Conservation (phyloP, 1,139 yeast species). For the Sugiyamaella xylanicola region DNA sequence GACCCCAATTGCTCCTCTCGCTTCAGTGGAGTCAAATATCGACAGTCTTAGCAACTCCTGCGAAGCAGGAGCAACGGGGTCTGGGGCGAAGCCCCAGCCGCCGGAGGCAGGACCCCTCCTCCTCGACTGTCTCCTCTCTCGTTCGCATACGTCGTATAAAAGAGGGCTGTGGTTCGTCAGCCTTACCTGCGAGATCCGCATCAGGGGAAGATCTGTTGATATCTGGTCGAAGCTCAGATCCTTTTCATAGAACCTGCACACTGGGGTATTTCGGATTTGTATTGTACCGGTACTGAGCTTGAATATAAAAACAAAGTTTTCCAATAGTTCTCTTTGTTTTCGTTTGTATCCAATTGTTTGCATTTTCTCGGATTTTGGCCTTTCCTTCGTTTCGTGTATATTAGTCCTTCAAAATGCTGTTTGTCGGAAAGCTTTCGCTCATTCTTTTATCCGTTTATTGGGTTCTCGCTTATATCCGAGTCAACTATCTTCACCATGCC, state of each 20-base stretch:
- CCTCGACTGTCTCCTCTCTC: not conserved
- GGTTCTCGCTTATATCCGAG: conserved; percentile 27
- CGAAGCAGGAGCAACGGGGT: not conserved
- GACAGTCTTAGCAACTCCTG: too few species aligned
- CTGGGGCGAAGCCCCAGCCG: not conserved
- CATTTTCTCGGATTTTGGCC: too few species aligned
- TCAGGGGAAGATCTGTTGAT: conserved; percentile 1
- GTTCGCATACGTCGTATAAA: not conserved
- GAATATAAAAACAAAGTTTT: too few species aligned
- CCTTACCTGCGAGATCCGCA: not conserved
- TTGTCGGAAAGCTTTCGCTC: conserved; percentile 20
- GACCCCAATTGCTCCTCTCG: not conserved
- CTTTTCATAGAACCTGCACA: not conserved
- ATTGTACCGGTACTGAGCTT: too few species aligned
- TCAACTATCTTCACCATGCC: conserved; percentile 53
- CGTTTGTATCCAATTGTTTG: too few species aligned
- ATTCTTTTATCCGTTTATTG: conserved; percentile 23
- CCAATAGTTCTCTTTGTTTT: too few species aligned
- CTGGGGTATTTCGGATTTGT: too few species aligned
- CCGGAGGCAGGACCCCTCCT: too few species aligned
- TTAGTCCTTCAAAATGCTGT: conserved; percentile 12
- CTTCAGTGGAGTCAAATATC: not conserved
- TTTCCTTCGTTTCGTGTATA: not conserved
- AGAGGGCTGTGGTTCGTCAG: not conserved
- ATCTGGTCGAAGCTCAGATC: not conserved